These are phyloP conservation scores for Boletus sp. DNA, from an alignment of 768 basidiomycete genomes.

Conservation along the genomic window DNA sequence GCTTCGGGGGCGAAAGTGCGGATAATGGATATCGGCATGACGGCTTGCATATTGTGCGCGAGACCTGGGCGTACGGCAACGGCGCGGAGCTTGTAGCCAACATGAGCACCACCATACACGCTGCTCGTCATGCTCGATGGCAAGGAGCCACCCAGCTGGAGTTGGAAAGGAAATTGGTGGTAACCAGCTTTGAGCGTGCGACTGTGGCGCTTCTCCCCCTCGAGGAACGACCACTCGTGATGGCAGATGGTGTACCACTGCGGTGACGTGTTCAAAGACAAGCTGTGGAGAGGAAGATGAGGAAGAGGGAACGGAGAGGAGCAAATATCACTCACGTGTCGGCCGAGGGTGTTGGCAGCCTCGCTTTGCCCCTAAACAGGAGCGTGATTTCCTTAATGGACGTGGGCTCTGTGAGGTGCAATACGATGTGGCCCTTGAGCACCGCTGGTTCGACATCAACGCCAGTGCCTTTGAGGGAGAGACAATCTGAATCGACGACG, in stretches of 20 bases:
- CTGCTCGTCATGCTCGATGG: conserved; percentile 72
- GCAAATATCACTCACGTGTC: conserved; percentile 54
- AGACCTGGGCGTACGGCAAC: conserved; percentile 77
- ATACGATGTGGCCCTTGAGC: conserved; percentile 77
- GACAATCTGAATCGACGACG: conserved; percentile 62
- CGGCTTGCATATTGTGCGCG: conserved; percentile 62
- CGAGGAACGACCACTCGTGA: conserved; percentile 93
- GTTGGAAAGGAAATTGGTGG: conserved; percentile 89
- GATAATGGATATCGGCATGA: conserved; percentile 61
- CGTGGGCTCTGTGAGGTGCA: conserved; percentile 79
- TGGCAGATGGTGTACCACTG: conserved; percentile 65
- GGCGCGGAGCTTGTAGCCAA: conserved; percentile 90
- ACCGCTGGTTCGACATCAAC: conserved; percentile 79
- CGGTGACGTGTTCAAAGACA: conserved; percentile 30
- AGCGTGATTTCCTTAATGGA: conserved; percentile 84
- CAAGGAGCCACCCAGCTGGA: conserved; percentile 80
- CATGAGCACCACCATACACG: conserved; percentile 56
- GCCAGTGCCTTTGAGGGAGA: conserved; percentile 77
- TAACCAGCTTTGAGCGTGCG: conserved; percentile 96
- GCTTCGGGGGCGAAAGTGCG: conserved; percentile 79
- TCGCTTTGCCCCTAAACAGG: conserved; percentile 80
- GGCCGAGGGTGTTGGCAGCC: conserved; percentile 53
- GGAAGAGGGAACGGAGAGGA: background rate
- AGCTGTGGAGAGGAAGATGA: conserved; percentile 10
- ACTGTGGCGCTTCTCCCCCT: conserved; percentile 71